Conservation (phyloP, 2,329 filamentous ascomycete genomes). For the Hymenoscyphus linearis region DNA sequence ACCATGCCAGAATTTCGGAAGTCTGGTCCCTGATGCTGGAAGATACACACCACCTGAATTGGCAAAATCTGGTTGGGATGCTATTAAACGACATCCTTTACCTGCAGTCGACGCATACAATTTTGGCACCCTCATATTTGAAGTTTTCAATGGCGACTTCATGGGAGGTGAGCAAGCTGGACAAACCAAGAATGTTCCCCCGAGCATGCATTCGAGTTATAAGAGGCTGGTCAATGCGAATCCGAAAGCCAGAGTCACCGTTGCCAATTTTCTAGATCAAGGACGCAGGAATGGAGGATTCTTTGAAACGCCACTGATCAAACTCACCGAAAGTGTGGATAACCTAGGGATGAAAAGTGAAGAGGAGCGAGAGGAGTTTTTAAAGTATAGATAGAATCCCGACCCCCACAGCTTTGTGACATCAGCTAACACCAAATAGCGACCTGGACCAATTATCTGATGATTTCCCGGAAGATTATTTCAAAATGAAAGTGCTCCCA, state of each 20-base stretch:
- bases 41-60: conserved; percentile 86
- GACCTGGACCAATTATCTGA: conserved; percentile 83
- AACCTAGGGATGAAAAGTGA: conserved; percentile 85
- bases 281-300: conserved; percentile 77
- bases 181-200: conserved; percentile 80
- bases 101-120: conserved; percentile 83
- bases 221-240: conserved; percentile 84
- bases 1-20: conserved; percentile 66
- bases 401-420: conserved; percentile 20
- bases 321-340: conserved; percentile 87
- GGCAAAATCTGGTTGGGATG: conserved; percentile 82
- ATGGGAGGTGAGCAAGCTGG: conserved; percentile 71
- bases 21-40: conserved; percentile 76
- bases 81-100: conserved; percentile 75
- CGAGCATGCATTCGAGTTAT: conserved; percentile 85
- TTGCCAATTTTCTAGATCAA: conserved; percentile 84
- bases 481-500: conserved; percentile 93
- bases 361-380: conserved; percentile 75
- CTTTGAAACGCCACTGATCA: conserved; percentile 89
- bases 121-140: conserved; percentile 77
- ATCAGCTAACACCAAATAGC: conserved; percentile 30
- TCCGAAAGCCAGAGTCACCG: conserved; percentile 80
- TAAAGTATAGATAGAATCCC: conserved; percentile 50
- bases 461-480: conserved; percentile 96
- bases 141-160: conserved; percentile 87